Conservation (phyloP, 2,329 filamentous ascomycete genomes). For the Diplodia scrobiculata region DNA sequence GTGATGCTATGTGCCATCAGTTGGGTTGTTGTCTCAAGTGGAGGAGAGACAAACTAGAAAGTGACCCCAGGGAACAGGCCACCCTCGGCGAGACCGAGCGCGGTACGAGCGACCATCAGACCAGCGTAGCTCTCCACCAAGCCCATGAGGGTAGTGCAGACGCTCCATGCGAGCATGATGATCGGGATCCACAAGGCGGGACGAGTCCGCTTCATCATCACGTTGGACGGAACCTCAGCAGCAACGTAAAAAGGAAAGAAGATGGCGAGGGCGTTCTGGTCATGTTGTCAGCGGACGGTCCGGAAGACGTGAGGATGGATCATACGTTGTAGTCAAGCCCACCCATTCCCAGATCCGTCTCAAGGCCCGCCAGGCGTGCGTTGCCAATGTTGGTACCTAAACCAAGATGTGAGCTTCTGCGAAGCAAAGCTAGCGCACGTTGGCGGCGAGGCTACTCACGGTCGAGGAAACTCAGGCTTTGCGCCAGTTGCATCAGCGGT, state of each 20-base stretch:
- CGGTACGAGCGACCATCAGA: slow-evolving; percentile 50
- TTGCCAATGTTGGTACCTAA: slow-evolving; percentile 52
- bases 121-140: slow-evolving; percentile 52
- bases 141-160: slow-evolving; percentile 55
- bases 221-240: slow-evolving; percentile 60
- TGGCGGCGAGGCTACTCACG: slow-evolving; percentile 32
- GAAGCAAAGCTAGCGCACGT: not conserved
- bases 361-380: slow-evolving; percentile 45
- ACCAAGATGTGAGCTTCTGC: not conserved
- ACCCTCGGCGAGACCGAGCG: slow-evolving; percentile 47
- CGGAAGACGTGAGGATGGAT: slow-evolving; percentile 28
- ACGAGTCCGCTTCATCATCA: slow-evolving; percentile 61
- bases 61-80: slow-evolving; percentile 31
- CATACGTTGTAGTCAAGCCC: slow-evolving; percentile 40
- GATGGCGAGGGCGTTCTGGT: slow-evolving; percentile 53
- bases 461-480: slow-evolving; percentile 55
- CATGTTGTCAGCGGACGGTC: slow-evolving; percentile 48
- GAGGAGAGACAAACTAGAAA: not conserved
- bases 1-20: slow-evolving; percentile 54
- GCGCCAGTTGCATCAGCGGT: slow-evolving; percentile 2
- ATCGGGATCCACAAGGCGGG: slow-evolving; percentile 49
- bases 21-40: not conserved
- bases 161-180: slow-evolving; percentile 56
- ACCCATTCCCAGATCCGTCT: slow-evolving; percentile 42
- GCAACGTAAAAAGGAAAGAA: slow-evolving; percentile 61